Evolutionary conservation across 306 rosid genomes (phyloP).

Genomic region (Sicyos baderoa): DNA sequence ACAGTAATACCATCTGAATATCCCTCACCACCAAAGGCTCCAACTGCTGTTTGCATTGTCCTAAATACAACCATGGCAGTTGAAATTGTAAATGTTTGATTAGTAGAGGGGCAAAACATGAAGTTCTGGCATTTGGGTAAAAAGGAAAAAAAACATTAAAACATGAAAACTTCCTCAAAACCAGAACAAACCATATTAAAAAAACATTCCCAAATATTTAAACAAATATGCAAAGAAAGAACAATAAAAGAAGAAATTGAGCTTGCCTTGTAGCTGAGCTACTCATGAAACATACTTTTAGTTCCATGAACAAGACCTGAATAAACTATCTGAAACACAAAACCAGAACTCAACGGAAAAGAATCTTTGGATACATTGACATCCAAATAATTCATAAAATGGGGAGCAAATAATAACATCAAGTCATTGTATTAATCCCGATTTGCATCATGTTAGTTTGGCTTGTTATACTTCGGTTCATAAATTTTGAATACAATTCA

Average conservation of each 20-base stretch:
- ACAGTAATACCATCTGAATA: slow-evolving; percentile 38
- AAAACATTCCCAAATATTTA: too few relatives aligned
- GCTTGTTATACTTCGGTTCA: background rate
- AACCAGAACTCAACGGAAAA: background rate
- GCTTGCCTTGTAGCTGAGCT: too few relatives aligned
- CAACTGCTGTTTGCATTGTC: slow-evolving; percentile 97
- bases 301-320: background rate
- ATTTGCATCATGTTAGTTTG: background rate
- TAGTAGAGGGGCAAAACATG: slow-evolving; percentile 5
- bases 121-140: background rate
- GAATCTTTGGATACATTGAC: background rate
- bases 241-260: too few relatives aligned
- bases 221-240: too few relatives aligned
- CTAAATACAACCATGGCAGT: slow-evolving; percentile 36
- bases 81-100: background rate
- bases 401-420: background rate
- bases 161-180: too few relatives aligned
- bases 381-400: background rate
- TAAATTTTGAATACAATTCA: background rate
- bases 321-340: background rate
- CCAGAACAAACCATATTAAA: too few relatives aligned
- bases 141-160: background rate
- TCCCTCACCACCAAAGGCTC: slow-evolving; percentile 74
- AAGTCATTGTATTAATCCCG: background rate
- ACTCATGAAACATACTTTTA: background rate